Percentiles rank a stretch among this genome's conserved stretches.
Conservation (phyloP, 2,329 filamentous ascomycete species). For the Apiospora arundinis region DNA sequence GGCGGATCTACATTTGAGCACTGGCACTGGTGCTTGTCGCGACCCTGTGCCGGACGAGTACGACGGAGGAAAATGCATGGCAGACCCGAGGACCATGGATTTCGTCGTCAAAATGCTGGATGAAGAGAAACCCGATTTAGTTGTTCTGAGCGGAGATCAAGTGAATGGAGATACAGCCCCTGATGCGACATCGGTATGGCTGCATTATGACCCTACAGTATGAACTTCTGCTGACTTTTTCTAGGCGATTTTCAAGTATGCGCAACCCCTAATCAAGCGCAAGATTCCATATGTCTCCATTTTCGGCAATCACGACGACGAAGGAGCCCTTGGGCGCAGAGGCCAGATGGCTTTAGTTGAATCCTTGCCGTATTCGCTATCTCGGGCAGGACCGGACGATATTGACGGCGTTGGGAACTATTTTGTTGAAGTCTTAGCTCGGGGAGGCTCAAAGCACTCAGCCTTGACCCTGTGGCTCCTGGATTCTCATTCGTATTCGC, state of each 20-base stretch:
- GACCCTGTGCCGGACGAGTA: slow-evolving; percentile 80
- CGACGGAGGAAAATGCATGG: slow-evolving; percentile 82
- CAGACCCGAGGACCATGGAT: slow-evolving; percentile 88
- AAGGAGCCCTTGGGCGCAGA: slow-evolving; percentile 74
- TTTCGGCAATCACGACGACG: slow-evolving; percentile 97
- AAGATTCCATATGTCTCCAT: slow-evolving; percentile 93
- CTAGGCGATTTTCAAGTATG: slow-evolving; percentile 90
- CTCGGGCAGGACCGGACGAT: slow-evolving; percentile 79
- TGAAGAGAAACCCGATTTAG: slow-evolving; percentile 91
- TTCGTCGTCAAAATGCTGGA: slow-evolving; percentile 86
- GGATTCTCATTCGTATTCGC: slow-evolving; percentile 91
- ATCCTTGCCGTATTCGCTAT: slow-evolving; percentile 86
- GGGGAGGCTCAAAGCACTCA: slow-evolving; percentile 80
- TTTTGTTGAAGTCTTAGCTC: slow-evolving; percentile 85
- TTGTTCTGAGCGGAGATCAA: slow-evolving; percentile 90
- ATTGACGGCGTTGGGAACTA: slow-evolving; percentile 96
- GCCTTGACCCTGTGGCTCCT: slow-evolving; percentile 94
- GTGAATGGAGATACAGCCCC: slow-evolving; percentile 93
- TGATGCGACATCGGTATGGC: slow-evolving; percentile 80
- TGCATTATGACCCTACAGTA: background rate
- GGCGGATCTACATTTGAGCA: slow-evolving; percentile 92
- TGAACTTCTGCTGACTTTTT: slow-evolving; percentile 30
- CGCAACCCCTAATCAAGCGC: slow-evolving; percentile 81
- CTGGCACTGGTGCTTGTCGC: slow-evolving; percentile 83
- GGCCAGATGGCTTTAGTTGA: slow-evolving; percentile 87